A percentile compares a stretch with the other conserved stretches of the same genome.
Conservation (phyloP, 164 flowering plant genomes). For the Vitis vinifera region ASM3070453v1 NC_081812.1:22084001-22084500, state of each 20-base stretch:
- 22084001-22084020: too few species aligned
- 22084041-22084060: too few species aligned
- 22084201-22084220: constrained; percentile 97
- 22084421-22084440: constrained; percentile 96
- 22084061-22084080: too few species aligned
- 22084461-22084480: constrained; percentile 96
- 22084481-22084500: constrained; percentile 95
- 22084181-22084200: constrained; percentile 96
- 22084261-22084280: neutral
- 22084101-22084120: too few species aligned
- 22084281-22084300: neutral
- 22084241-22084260: constrained; percentile 85
- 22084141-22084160: too few species aligned
- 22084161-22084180: constrained; percentile 52
- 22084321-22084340: neutral
- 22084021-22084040: too few species aligned
- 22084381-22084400: too few species aligned
- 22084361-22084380: too few species aligned
- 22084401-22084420: constrained; percentile 2
- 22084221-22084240: constrained; percentile 98
- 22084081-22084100: too few species aligned
- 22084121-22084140: too few species aligned
- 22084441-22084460: constrained; percentile 99
- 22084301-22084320: neutral
- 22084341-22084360: too few species aligned